Evolutionary conservation across 1,139 yeast species (phyloP).

Genomic region (Yamadazyma spencermartinsiae): DNA sequence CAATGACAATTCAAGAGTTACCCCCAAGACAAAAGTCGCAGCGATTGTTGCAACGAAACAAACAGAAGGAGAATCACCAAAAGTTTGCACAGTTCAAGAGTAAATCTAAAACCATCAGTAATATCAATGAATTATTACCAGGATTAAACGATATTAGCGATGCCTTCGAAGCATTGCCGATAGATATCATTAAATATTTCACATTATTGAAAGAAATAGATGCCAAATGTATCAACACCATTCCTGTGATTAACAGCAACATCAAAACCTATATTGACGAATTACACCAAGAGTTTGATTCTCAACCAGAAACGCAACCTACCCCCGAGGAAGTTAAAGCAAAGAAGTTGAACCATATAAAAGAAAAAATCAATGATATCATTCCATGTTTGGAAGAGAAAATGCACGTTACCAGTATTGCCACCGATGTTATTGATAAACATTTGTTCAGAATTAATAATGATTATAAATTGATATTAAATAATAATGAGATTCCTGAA

Average conservation of each 20-base stretch:
- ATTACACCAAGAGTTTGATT: constrained; percentile 30
- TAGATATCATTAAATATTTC: constrained; percentile 79
- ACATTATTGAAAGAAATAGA: constrained; percentile 91
- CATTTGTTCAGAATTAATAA: constrained; percentile 75
- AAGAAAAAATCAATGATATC: constrained; percentile 59
- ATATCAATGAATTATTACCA: constrained; percentile 58
- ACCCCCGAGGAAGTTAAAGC: constrained; percentile 8
- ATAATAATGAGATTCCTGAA: constrained; percentile 75
- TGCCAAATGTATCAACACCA: constrained; percentile 81
- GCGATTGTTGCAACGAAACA: constrained; percentile 39
- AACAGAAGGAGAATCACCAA: constrained; percentile 18
- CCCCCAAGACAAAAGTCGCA: constrained; percentile 53
- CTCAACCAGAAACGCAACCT: constrained; percentile 1
- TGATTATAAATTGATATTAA: constrained; percentile 70
- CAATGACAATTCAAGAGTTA: constrained; percentile 35
- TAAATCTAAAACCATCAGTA: constrained; percentile 33
- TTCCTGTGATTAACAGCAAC: constrained; percentile 63
- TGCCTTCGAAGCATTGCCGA: constrained; percentile 88
- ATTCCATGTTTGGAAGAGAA: constrained; percentile 95
- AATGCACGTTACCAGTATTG: constrained; percentile 95
- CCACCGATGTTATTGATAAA: constrained; percentile 72
- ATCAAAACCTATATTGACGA: constrained; percentile 56
- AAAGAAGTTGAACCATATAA: constrained; percentile 34
- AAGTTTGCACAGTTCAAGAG: constrained; percentile 37
- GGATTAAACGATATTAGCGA: constrained; percentile 92